Evolutionary conservation across 2,329 filamentous ascomycete genomes (phyloP).

Genomic region (Alternaria postmessia): DNA sequence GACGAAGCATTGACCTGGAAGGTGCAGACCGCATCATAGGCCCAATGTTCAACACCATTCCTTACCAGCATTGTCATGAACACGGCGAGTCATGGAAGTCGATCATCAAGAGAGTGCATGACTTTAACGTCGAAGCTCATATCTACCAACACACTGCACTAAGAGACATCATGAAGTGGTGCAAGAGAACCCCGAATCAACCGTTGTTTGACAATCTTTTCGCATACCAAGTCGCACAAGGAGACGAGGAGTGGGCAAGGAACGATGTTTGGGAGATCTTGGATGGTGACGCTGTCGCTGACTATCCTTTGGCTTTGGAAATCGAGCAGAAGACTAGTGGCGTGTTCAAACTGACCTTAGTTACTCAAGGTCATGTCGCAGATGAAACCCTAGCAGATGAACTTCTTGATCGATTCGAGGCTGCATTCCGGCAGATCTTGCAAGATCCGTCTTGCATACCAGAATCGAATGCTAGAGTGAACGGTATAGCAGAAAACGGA

Average conservation of each 20-base stretch:
- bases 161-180: constrained; percentile 83
- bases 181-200: constrained; percentile 61
- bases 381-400: constrained; percentile 44
- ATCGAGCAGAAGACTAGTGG: constrained; percentile 63
- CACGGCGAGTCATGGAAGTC: constrained; percentile 64
- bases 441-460: constrained; percentile 39
- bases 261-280: constrained; percentile 62
- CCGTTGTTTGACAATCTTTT: constrained; percentile 79
- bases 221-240: constrained; percentile 71
- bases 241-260: constrained; percentile 29
- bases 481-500: not conserved
- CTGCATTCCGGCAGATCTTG: constrained; percentile 49
- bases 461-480: constrained; percentile 10
- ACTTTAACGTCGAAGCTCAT: constrained; percentile 72
- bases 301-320: constrained; percentile 83
- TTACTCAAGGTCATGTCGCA: constrained; percentile 61
- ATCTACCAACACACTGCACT: constrained; percentile 82
- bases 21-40: constrained; percentile 74
- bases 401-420: constrained; percentile 56
- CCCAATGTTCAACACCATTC: constrained; percentile 89
- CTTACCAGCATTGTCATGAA: constrained; percentile 65
- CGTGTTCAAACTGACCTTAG: constrained; percentile 65
- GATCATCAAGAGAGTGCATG: constrained; percentile 71
- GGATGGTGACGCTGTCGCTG: constrained; percentile 57
- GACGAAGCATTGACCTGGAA: constrained; percentile 74